Evolutionary conservation across 495 filamentous ascomycete species (phyloP).

Genomic region (Penicillium ochrochloron): DNA sequence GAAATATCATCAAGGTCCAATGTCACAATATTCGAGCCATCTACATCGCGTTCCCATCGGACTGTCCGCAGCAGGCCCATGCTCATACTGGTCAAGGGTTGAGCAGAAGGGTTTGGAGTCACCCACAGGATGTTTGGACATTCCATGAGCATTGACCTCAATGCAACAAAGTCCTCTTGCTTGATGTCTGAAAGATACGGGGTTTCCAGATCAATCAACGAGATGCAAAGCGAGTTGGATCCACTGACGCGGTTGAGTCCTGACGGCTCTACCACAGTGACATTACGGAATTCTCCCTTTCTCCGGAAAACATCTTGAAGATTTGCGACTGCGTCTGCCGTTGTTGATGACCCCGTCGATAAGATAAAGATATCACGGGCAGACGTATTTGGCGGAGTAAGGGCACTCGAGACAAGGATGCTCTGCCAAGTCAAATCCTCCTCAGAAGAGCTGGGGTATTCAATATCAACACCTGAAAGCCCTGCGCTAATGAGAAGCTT

Average conservation of each 20-base stretch:
- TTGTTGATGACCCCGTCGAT: not conserved
- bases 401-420: slow-evolving; percentile 34
- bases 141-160: slow-evolving; percentile 30
- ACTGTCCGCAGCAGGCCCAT: slow-evolving; percentile 32
- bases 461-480: slow-evolving; percentile 36
- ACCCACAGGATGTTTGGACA: slow-evolving; percentile 44
- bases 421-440: slow-evolving; percentile 34
- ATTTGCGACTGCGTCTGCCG: not conserved
- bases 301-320: slow-evolving; percentile 1
- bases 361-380: slow-evolving; percentile 16
- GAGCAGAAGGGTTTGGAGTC: slow-evolving; percentile 19
- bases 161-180: slow-evolving; percentile 11
- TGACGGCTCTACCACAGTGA: slow-evolving; percentile 2
- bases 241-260: slow-evolving; percentile 1
- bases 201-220: slow-evolving; percentile 24
- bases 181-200: slow-evolving; percentile 9
- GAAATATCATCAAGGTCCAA: slow-evolving; percentile 15
- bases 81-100: slow-evolving; percentile 25
- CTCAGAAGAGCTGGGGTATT: slow-evolving; percentile 34
- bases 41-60: slow-evolving; percentile 35
- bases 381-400: slow-evolving; percentile 1
- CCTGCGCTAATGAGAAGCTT: slow-evolving; percentile 26
- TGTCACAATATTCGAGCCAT: slow-evolving; percentile 32
- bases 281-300: not conserved
- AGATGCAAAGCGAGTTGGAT: slow-evolving; percentile 18